Evolutionary conservation across 1,284 basidiomycete genomes (phyloP), one percentile per base, ranked within the genome.

Genomic region (Trichosporon sp.): DNA sequence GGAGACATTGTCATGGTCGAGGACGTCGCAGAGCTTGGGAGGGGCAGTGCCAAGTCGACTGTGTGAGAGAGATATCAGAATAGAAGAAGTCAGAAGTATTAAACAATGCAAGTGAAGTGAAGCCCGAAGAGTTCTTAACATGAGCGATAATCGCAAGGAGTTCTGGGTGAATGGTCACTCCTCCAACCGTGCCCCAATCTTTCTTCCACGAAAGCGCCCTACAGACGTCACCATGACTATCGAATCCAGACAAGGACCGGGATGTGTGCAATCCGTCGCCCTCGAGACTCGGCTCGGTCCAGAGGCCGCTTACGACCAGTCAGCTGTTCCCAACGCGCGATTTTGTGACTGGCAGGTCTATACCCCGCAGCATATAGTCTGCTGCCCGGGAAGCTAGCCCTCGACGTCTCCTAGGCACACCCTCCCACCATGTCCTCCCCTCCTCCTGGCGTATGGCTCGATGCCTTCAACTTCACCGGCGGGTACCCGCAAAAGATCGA

Each of bases 381-480:
- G 35, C 35, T n/a, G n/a, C n/a, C n/a, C n/a, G n/a, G n/a, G n/a
- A n/a, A n/a, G n/a, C n/a, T n/a, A n/a, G n/a, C n/a, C n/a, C n/a
- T n/a, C n/a, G n/a, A 51, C 48, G 6, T 51, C 48, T 6, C n/a
- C 16, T 19, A 19, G 1, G 3, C 12, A 40, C 38, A 1, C 19
- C 3, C 51, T 54, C 8, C n/a, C 19, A 54, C 51, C 51, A 54
- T 54, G 51, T 54, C 51, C 14, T 54, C 51, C 6, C 51, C 51
- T 21, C 51, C 51, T n/a, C 59, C 59, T 0, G 59, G 59, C 6
- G 32, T 63, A 6, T 63, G 16, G 51, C 68, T 78, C 51, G 51
- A 68, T 68, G 48, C 71, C 19, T 73, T 78, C 73, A 78, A 78
- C 75, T 78, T 78, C 35, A 76, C 78, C 2, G 78, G 78, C 12